Evolutionary conservation across 2,329 filamentous ascomycete genomes (phyloP), one percentile per base, ranked within the genome.

Genomic region (Aspergillus caelatus): DNA sequence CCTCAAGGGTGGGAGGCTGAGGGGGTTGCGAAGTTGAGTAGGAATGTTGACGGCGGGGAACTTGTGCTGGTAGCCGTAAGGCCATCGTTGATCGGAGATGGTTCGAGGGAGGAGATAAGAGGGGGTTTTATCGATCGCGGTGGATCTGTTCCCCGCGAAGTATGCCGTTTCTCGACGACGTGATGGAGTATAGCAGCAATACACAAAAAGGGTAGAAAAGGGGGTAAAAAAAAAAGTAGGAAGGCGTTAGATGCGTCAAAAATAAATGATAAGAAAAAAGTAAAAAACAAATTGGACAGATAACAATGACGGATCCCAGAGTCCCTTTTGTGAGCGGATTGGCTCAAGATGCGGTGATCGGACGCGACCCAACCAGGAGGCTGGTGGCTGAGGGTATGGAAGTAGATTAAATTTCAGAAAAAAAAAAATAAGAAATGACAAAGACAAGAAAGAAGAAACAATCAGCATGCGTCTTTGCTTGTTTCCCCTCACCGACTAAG

Each of bases 1-100:
- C 66, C 43, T 77, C 70, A 28, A 77, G 68, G 2, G 65, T 52
- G 26, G 72, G 70, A n/a, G 69, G 52, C 26, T 72, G 70, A n/a
- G 69, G 67, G 10, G 67, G 69, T 58, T 70, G 73, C 2, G 74
- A 63, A 21, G 69, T 63, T 7, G 75, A 71, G 57, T 77, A 77
- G 30, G 76, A 75, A 26, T 72, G 73, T 62, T 73, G 74, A 60
- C 74, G 76, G 55, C 71, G 74, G 48, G 75, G 71, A 45, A 70
- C 74, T 61, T 79, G 77, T 9, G 75, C 71, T 64, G 77, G 77
- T 45, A 75, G 66, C 57, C 76, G 76, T 61, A 79, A 77, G 30
- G 77, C 77, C 77, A 79, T 79, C 55, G 23, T 64, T 65, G 65
- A 48, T 57, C 39, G 41, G 56, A 30, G 30, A 36, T 39, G 21